A percentile compares a stretch with the other conserved stretches of the same genome.
These are phyloP conservation scores for Xylaria sp. DNA, from an alignment of 2,329 filamentous ascomycete genomes.

Conservation along the genomic window DNA sequence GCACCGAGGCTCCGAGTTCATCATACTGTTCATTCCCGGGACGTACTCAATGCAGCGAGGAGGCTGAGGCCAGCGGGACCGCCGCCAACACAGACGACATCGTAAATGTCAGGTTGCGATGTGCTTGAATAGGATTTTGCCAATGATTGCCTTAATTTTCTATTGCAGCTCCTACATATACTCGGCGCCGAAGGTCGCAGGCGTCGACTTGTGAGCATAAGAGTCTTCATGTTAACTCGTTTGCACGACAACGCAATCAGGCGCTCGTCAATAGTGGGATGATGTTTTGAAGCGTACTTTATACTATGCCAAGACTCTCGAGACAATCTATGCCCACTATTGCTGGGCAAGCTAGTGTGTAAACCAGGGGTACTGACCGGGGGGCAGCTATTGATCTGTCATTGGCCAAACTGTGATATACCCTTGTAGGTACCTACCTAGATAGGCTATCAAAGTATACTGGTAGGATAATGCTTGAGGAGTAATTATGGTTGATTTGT, in stretches of 20 bases:
- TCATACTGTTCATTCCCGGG: background rate
- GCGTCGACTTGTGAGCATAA: constrained; percentile 40
- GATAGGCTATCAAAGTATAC: no score
- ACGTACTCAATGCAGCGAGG: constrained; percentile 77
- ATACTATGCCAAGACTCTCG: constrained; percentile 21
- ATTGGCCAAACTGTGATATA: constrained; percentile 21
- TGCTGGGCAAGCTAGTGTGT: background rate
- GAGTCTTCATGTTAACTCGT: constrained; percentile 42
- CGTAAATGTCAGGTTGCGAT: constrained; percentile 78
- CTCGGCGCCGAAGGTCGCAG: constrained; percentile 39
- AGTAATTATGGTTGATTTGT: background rate
- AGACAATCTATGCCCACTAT: background rate
- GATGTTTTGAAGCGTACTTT: constrained; percentile 6
- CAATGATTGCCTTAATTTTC: constrained; percentile 51
- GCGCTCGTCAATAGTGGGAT: constrained; percentile 19
- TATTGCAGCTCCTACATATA: constrained; percentile 61
- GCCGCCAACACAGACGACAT: constrained; percentile 91
- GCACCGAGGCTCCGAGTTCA: constrained; percentile 11
- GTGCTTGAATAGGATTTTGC: constrained; percentile 57
- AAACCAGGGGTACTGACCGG: background rate
- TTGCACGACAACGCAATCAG: background rate
- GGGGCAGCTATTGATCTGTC: background rate
- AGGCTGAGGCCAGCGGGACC: constrained; percentile 90
- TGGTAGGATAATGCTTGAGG: background rate
- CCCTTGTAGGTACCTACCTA: no score